A percentile compares a stretch with the other conserved stretches of the same genome.
Evolutionary conservation across 2,329 filamentous ascomycete genomes (phyloP).

Genomic region (Curvularia sp.): DNA sequence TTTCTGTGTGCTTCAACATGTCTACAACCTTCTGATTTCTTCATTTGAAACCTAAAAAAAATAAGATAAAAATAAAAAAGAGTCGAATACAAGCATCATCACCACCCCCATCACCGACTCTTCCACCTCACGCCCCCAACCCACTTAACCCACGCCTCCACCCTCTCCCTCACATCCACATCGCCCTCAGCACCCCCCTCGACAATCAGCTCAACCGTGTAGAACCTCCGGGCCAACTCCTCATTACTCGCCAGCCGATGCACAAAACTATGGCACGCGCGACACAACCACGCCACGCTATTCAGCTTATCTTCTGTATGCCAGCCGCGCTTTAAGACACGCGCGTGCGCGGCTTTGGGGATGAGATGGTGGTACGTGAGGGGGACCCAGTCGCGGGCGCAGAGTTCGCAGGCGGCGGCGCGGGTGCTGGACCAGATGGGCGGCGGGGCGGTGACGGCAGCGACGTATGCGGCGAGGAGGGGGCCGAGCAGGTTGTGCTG

Average conservation of each 20-base stretch:
- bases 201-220: slow-evolving; percentile 74
- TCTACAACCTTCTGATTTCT: no score
- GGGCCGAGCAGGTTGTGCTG: slow-evolving; percentile 66
- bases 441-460: slow-evolving; percentile 65
- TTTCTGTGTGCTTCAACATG: no score
- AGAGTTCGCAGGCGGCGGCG: slow-evolving; percentile 72
- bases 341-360: slow-evolving; percentile 77
- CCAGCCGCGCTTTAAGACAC: slow-evolving; percentile 80
- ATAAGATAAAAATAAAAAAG: no score
- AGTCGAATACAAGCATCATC: no score
- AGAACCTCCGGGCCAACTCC: slow-evolving; percentile 75
- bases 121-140: slow-evolving; percentile 79
- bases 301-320: slow-evolving; percentile 76
- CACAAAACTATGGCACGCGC: slow-evolving; percentile 83
- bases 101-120: slow-evolving; percentile 50
- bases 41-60: no score
- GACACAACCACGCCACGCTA: slow-evolving; percentile 85
- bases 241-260: slow-evolving; percentile 79
- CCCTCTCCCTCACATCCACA: slow-evolving; percentile 70
- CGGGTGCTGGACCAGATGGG: slow-evolving; percentile 68
- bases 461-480: slow-evolving; percentile 69
- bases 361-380: slow-evolving; percentile 88
- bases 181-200: slow-evolving; percentile 75
- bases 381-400: slow-evolving; percentile 74
- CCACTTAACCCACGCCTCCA: slow-evolving; percentile 75